phyloP scores from a whole-genome alignment of 306 rosid species.

The Glycyrrhiza uralensis region DNA sequence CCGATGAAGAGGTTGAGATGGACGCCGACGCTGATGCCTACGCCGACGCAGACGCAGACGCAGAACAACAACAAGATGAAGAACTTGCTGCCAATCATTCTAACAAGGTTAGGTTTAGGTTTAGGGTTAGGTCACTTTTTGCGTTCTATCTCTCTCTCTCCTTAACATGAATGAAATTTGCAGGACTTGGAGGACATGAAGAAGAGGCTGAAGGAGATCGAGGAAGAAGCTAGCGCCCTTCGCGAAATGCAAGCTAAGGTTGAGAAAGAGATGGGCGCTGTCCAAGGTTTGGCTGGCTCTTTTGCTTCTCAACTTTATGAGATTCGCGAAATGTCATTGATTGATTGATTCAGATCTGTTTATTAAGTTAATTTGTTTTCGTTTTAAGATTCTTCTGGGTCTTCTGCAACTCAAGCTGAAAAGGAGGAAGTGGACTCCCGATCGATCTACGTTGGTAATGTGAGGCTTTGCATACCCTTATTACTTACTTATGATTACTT shows the following conservation, averaged over 20 bases:
- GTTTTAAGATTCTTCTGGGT: constrained; percentile 64
- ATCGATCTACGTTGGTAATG: constrained; percentile 99
- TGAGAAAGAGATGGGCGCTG: constrained; percentile 98
- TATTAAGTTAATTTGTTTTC: background rate
- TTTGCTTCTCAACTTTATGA: background rate
- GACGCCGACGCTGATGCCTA: constrained; percentile 32
- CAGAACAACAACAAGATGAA: constrained; percentile 22
- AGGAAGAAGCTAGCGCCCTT: constrained; percentile 92
- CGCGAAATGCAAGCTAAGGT: constrained; percentile 99
- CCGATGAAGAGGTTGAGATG: constrained; percentile 41
- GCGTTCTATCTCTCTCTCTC: background rate
- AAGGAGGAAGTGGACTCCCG: constrained; percentile 98
- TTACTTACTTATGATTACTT: background rate
- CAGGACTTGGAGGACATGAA: constrained; percentile 99
- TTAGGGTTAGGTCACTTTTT: background rate
- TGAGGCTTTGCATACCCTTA: constrained; percentile 50
- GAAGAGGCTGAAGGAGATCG: constrained; percentile 96
- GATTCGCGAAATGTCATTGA: background rate
- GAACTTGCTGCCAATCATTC: constrained; percentile 26
- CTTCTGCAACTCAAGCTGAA: constrained; percentile 87
- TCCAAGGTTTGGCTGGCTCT: constrained; percentile 44
- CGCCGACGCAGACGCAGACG: constrained; percentile 27
- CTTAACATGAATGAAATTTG: background rate
- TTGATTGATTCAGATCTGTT: constrained; percentile 21
- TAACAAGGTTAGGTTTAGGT: constrained; percentile 27